Base-by-base conservation (phyloP, 129 eudicot species). In the Ambrosia trifida region DNA sequence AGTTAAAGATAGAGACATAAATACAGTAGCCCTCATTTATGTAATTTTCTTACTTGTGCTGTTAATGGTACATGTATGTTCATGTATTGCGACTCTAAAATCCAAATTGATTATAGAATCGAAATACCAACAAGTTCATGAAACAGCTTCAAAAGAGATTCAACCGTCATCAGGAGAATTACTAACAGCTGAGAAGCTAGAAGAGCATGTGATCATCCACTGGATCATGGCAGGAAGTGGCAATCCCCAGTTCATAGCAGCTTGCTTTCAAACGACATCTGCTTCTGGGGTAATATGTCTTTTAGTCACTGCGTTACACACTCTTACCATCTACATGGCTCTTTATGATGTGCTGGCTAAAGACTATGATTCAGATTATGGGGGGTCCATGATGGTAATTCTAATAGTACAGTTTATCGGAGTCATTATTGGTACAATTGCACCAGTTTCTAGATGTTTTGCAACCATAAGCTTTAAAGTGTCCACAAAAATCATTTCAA, bases 341-440 rank as follows among this genome's bases (percentile, higher is more conserved):
- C 2, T 59, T 31, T 1, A 59, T 0, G 24, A 3, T 46, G 2
- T 46, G 1, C 0, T 31, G 18, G 3, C 1, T 6, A n/a, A 14
- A 28, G 72, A 46, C 28, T 67, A 67, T 67, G 31, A 9, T n/a
- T 67, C 72, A 2, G 57, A 46, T 46, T 67, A 67, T 67, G 11
- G 7, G 3, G 46, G 57, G 72, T 67, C 72, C 0, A 46, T 30
- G 30, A 0, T 46, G n/a, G 72, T 46, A 1, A 67, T 67, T 43
- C 13, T 19, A 5, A 19, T 65, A 18, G 8, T 46, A 47, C 72
- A 67, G 5, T 46, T 14, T 46, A 13, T 28, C 0, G 72, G 72
- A 16, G 30, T 46, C n/a, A 7, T 14, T 9, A 18, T 47, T n/a
- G 72, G 72, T 46, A 46, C 72, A 5, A 47, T 67, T 5, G 59